Base-by-base conservation (phyloP, 1,284 basidiomycete species). In the Puccinia brachypodii region DNA sequence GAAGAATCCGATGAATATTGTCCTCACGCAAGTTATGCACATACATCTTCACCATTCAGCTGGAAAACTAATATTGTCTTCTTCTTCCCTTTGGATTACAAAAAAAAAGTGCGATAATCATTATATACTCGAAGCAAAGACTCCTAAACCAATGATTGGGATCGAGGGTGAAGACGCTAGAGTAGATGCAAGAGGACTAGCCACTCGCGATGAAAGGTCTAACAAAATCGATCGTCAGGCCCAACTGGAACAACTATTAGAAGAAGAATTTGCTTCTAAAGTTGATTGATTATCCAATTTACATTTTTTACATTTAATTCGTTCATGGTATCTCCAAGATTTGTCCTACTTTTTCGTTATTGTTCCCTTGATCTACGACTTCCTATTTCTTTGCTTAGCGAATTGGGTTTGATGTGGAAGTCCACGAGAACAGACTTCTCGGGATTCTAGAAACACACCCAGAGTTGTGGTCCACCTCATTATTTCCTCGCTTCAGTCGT, bases 1-100 rank as follows among this genome's bases (percentile, higher is more conserved):
- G 97, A 99, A 85, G 95, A 97, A 86, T 93, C 93, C 84, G 96
- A 99, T 86, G 96, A 99, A 88, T 98, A 92, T 87, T 99, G 97
- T 86, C 96, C 97, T 0, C 93, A 98, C 87, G 84, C 76, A 42
- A 33, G 80, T 68, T 2, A 14, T 11, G 11, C 68, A 28, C 40
- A 16, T n/a, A n/a, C n/a, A n/a, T n/a, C n/a, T n/a, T n/a, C n/a
- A n/a, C n/a, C n/a, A n/a, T n/a, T n/a, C n/a, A n/a, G n/a, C n/a
- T n/a, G n/a, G n/a, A n/a, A n/a, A n/a, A n/a, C n/a, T n/a, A n/a
- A n/a, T n/a, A n/a, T 56, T 74, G 25, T 50, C 36, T 8, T 64
- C n/a, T 38, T 42, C 42, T 76, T 28, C 0, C 28, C 58, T 64
- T 33, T 11, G 2, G 62, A 40, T n/a, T n/a, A 42, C 25, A 25